Evolutionary conservation across 257 asterid species (phyloP), one percentile per base, ranked within the genome.

Genomic region (Solanum chiquidenum): DNA sequence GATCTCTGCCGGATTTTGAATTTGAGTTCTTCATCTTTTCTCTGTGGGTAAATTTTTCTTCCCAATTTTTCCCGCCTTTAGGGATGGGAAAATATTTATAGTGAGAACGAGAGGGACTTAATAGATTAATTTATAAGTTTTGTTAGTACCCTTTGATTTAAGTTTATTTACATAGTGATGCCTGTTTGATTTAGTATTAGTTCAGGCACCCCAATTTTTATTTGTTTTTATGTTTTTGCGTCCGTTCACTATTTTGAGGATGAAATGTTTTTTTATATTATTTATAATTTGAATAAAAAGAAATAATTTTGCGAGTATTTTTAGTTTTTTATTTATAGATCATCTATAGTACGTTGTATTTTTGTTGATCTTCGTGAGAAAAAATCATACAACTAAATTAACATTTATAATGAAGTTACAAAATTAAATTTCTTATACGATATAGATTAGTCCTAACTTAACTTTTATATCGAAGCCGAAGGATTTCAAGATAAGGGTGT

Each of bases 41-140:
- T 68, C 27, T 10, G 37, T 80, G 13, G 64, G 86, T 40, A 16
- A 52, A 83, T 64, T 86, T 49, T 60, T 33, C 77, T 33, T 60
- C 49, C 74, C 55, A 10, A 34, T 55, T 18, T 86, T 92, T 90
- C 94, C 94, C 96, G 93, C 95, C 92, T 87, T 87, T 8, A 35
- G 82, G 46, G 20, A 74, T 21, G 18, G 29, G 83, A 38, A 5
- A 27, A 2, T 6, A 27, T 8, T 80, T 82, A 82, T 82, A 49
- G 11, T 3, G 69, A 29, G 83, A 58, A 86, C 1, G 52, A 13
- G 6, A 86, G 69, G 40, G 2, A 16, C 85, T 27, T 79, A 1
- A 3, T 35, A 3, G 66, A 44, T 27, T 44, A 44, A 44, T 14
- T 44, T 79, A 1, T 29, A 79, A 3, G 1, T 4, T 13, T 14